These are phyloP conservation scores for Fraxinus nigra DNA, from an alignment of 305 asterid species.

Conservation along the genomic window DNA sequence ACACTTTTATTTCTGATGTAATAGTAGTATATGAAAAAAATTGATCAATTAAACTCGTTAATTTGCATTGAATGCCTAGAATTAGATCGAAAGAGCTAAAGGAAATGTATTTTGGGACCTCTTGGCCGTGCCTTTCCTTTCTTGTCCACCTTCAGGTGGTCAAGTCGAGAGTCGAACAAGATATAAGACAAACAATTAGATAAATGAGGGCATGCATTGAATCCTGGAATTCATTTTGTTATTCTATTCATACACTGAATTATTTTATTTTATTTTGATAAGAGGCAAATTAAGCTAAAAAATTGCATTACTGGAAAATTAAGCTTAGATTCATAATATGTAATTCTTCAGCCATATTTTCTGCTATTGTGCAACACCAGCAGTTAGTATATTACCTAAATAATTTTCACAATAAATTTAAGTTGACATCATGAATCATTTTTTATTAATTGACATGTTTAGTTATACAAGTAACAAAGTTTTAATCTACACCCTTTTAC, in stretches of 20 bases:
- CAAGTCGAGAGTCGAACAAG: background rate
- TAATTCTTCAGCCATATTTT: background rate
- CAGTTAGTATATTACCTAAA: background rate
- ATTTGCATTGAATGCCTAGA: background rate
- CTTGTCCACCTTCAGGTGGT: background rate
- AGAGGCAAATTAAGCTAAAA: background rate
- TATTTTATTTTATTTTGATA: too few species aligned
- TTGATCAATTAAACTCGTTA: background rate
- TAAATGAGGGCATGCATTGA: background rate
- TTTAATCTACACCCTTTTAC: background rate
- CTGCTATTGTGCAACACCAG: background rate
- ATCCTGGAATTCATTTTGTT: too few species aligned
- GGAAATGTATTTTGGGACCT: background rate
- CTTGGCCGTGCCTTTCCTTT: background rate
- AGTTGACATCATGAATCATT: background rate
- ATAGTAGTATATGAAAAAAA: background rate
- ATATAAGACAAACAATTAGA: background rate
- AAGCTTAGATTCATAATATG: background rate
- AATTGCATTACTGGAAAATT: background rate
- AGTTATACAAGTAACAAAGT: background rate
- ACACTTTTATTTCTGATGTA: background rate
- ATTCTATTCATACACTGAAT: background rate
- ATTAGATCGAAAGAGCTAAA: background rate
- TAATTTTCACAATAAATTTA: background rate
- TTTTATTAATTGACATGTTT: background rate